Conservation (phyloP, 768 basidiomycete genomes). For the Boletus tylopilopsis region DNA sequence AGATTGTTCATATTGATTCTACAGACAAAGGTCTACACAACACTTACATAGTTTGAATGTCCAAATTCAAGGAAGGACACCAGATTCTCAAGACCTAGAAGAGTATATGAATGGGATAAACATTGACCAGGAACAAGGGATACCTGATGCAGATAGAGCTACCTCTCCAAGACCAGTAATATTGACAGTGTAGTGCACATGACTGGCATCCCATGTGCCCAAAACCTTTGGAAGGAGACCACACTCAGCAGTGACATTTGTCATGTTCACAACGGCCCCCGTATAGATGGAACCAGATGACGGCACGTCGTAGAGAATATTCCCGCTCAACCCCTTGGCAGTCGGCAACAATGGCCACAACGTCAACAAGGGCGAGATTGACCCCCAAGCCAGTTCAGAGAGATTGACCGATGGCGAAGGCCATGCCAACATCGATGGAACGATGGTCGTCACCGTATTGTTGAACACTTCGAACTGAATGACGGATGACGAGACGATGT, state of each 20-base stretch:
- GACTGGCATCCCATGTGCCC: neutral
- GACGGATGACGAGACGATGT: constrained; percentile 7
- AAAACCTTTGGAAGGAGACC: constrained; percentile 11
- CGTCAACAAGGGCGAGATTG: neutral
- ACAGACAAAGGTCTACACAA: neutral
- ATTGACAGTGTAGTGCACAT: neutral
- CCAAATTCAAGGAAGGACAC: neutral
- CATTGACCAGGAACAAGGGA: neutral
- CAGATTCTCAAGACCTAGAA: neutral
- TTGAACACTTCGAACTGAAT: neutral
- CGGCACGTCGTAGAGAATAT: constrained; percentile 18
- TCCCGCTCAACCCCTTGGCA: constrained; percentile 11
- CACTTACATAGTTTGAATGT: neutral
- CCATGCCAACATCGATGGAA: neutral
- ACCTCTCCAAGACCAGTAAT: neutral
- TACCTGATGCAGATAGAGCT: neutral
- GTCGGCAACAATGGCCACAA: constrained; percentile 3
- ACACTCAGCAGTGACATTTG: constrained; percentile 15
- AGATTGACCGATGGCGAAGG: neutral
- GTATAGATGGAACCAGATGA: neutral
- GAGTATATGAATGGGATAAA: neutral
- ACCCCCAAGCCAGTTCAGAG: neutral
- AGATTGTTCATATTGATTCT: neutral
- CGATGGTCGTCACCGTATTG: neutral
- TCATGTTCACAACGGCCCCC: constrained; percentile 16